These are phyloP conservation scores for Trichoderma sp. DNA, from an alignment of 2,329 filamentous ascomycete genomes.

Conservation along the genomic window DNA sequence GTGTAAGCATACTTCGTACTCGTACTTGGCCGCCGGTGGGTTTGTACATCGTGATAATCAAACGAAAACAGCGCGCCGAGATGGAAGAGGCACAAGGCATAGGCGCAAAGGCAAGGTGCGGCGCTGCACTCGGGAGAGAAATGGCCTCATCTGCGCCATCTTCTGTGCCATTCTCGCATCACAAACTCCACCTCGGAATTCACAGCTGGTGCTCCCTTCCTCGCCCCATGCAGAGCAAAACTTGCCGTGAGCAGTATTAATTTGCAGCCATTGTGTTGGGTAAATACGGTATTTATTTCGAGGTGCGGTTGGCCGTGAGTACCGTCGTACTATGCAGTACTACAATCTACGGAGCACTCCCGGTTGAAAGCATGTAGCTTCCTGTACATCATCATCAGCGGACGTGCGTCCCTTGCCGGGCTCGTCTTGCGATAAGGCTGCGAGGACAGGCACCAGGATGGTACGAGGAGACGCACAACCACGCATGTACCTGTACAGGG, in stretches of 20 bases:
- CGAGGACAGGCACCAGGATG: conserved; percentile 8
- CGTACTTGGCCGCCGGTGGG: not conserved
- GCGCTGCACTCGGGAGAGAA: not conserved
- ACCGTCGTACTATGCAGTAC: not conserved
- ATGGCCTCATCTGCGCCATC: conserved; percentile 17
- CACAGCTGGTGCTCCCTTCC: not conserved
- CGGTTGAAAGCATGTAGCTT: not conserved
- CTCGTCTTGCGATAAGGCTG: conserved; percentile 3
- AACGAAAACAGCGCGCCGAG: not conserved
- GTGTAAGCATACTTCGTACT: not conserved
- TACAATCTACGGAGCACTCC: no score
- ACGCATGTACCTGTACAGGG: not conserved
- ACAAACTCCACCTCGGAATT: conserved; percentile 10
- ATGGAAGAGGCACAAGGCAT: not conserved
- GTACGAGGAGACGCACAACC: not conserved
- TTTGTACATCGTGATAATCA: not conserved
- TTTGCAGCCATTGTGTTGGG: not conserved
- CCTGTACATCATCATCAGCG: not conserved
- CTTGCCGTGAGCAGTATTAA: not conserved
- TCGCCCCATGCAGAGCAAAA: not conserved
- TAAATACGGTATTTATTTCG: not conserved
- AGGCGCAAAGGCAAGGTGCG: not conserved
- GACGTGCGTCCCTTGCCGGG: not conserved
- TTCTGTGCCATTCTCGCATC: not conserved
- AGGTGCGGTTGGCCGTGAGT: not conserved